Conservation (phyloP, 352 stramenopile genomes). For the Salisapilia sapeloensis region DNA sequence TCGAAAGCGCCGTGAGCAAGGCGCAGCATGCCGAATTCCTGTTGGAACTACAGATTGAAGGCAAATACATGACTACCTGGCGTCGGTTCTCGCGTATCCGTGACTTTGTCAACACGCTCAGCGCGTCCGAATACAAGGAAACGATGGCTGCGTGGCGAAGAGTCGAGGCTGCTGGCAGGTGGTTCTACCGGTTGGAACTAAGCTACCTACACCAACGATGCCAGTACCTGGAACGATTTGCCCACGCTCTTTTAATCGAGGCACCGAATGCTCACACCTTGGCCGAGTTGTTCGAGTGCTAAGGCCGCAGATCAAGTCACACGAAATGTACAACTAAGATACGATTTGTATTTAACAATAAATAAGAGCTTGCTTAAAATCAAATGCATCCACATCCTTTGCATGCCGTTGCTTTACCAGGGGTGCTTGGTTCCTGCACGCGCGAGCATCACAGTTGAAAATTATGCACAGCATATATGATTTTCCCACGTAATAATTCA, state of each 20-base stretch:
- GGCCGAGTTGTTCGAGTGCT: conserved; percentile 49
- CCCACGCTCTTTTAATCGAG: conserved; percentile 54
- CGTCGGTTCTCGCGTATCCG: conserved; percentile 57
- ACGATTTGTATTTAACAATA: no score
- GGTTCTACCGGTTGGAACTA: conserved; percentile 73
- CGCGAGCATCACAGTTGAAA: no score
- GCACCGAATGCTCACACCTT: conserved; percentile 49
- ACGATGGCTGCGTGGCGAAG: conserved; percentile 33
- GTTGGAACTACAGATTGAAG: conserved; percentile 60
- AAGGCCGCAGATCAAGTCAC: no score
- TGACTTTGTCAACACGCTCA: conserved; percentile 36
- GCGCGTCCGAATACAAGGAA: conserved; percentile 31
- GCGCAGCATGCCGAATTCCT: conserved; percentile 67
- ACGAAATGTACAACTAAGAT: no score
- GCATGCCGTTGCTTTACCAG: no score
- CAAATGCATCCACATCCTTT: no score
- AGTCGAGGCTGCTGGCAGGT: conserved; percentile 38
- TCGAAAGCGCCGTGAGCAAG: conserved; percentile 22
- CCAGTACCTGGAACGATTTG: conserved; percentile 57
- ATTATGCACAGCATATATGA: no score
- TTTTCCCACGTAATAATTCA: no score
- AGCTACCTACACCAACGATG: conserved; percentile 71
- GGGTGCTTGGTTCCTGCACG: no score
- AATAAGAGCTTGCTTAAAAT: no score
- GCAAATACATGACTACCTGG: conserved; percentile 54